Evolutionary conservation across 257 asterid genomes (phyloP), one percentile per base, ranked within the genome.

Genomic region (Salvia hispanica): DNA sequence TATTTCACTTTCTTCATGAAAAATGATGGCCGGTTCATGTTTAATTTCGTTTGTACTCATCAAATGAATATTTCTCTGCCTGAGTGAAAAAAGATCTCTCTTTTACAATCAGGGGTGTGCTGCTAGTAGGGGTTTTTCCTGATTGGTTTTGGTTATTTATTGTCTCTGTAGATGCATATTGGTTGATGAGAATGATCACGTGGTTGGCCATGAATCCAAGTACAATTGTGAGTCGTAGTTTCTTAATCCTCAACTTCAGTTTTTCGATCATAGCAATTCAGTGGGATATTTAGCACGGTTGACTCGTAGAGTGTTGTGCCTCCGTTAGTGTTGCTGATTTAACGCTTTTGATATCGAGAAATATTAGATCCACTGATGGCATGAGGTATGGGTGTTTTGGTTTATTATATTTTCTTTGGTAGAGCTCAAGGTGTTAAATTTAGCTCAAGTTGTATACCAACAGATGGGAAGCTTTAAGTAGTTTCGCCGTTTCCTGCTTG

Each of bases 151-250:
- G 28, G n/a, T 39, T 54, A 13, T 5, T 52, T 25, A 25, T 53
- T 15, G 42, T 53, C 28, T 77, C 48, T 74, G 76, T 89, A 92
- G 98, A 75, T 92, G 98, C 77, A 89, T 92, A 71, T 81, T 92
- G 95, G 98, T 92, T 68, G 96, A 89, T 72, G 95, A 85, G 81
- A 84, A 84, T 74, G 98, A 92, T 63, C 72, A 34, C n/a, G 98
- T 92, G 42, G 84, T 87, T 57, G 98, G 98, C 50, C 98, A 92
- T 70, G 98, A 92, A 53, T 80, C 89, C 75, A 92, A 92, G 72
- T 92, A 92, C 83, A 92, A 92, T 12, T 92, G 98, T 92, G 83
- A 87, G 96, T 76, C 16, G 34, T 46, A 40, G 7, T 52, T 71
- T 68, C 31, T 11, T 37, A 47, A 40, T 7, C 21, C 33, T 46